Evolutionary conservation across 2,329 filamentous ascomycete species (phyloP), one percentile per base, ranked within the genome.

Genomic region (Aureobasidium melanogenum): DNA sequence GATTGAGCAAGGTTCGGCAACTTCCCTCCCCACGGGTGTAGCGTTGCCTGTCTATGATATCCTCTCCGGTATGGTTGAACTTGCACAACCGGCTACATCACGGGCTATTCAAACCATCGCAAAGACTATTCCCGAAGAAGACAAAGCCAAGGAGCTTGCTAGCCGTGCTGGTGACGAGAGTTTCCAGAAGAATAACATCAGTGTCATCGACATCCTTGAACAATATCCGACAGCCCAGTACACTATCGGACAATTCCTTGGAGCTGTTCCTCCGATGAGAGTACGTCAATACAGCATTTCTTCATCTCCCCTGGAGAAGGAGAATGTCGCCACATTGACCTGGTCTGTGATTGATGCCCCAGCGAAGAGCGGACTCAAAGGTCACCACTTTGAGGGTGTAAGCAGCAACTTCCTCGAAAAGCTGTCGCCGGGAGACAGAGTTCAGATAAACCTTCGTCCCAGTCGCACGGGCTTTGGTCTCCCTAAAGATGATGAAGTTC

Each of bases 401-500:
- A 12, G 26, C 15, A 47, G 5, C 15, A 47, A 6, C 26, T 47
- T 15, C 4, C 44, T 47, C 14, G 26, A n/a, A 10, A 6, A 6
- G 6, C 14, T 32, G 5, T 30, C 43, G 2, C 3, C 8, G 1
- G 44, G 44, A 8, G 26, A 47, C 15, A 15, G n/a, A 5, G 15
- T 47, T 10, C 44, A 30, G 2, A 19, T 47, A 2, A 14, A 15
- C 5, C 15, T 26, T 2, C 44, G 44, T n/a, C 19, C 44, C 4
- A 32, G 26, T 10, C 26, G 26, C 12, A 5, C 26, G 9, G 44
- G 26, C 46, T 81, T 81, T 71, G 77, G 76, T 48, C 72, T 80
- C 1, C 79, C 79, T 0, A 67, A 72, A 9, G 68, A 72, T 0
- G 67, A 72, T 7, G 72, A 70, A 5, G 75, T n/a, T n/a, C 82